phyloP scores from a whole-genome alignment of 116 monocot species.

The Iris pallida region DNA sequence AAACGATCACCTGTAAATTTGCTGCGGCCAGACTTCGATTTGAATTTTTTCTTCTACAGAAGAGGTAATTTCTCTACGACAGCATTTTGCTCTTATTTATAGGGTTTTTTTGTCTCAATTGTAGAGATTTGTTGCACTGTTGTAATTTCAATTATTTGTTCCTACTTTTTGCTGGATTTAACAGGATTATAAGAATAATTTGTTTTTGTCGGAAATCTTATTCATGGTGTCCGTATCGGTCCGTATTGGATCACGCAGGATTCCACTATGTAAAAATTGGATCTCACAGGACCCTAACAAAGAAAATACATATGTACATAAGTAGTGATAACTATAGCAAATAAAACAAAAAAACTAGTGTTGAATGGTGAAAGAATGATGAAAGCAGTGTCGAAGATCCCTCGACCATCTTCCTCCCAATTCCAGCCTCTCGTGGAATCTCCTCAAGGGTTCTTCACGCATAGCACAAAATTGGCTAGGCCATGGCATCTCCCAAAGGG shows the following conservation, averaged over 20 bases:
- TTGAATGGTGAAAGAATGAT: background rate
- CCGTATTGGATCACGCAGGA: background rate
- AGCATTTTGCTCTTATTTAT: too few species aligned
- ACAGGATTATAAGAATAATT: too few species aligned
- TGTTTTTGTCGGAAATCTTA: too few species aligned
- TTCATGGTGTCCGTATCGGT: too few species aligned
- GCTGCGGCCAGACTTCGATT: too few species aligned
- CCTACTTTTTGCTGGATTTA: too few species aligned
- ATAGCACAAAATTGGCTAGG: background rate
- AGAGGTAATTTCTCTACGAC: too few species aligned
- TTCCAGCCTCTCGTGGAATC: conserved; percentile 6
- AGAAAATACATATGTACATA: background rate
- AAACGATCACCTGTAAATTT: too few species aligned
- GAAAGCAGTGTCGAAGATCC: background rate
- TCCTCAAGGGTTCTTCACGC: conserved; percentile 3
- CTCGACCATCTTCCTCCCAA: conserved; percentile 2
- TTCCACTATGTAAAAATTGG: background rate
- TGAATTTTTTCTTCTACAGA: too few species aligned
- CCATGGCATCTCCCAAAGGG: background rate
- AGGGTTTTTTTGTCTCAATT: too few species aligned
- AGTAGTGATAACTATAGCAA: background rate
- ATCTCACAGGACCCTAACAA: conserved; percentile 10
- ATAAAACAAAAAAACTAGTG: background rate
- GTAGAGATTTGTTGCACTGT: too few species aligned
- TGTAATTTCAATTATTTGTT: too few species aligned